Percentiles rank a stretch among this genome's conserved stretches.
Evolutionary conservation across 345 rosid genomes (phyloP).

Genomic region (Syzygium grande): DNA sequence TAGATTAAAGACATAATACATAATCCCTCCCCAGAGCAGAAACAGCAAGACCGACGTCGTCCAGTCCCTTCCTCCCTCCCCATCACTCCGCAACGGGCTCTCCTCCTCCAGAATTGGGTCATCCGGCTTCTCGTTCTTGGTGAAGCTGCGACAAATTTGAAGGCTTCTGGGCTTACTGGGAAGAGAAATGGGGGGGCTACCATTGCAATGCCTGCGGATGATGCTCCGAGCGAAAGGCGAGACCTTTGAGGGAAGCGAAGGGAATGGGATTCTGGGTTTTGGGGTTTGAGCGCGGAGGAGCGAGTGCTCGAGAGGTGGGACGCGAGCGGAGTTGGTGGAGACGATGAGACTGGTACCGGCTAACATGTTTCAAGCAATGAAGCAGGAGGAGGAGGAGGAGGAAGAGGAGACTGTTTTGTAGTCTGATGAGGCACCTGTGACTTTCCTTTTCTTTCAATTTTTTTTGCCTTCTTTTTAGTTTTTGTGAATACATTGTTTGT

Average conservation of each 20-base stretch:
- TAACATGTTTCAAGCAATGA: background rate
- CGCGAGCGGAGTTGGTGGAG: background rate
- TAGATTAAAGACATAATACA: slow-evolving; percentile 70
- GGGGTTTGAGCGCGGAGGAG: background rate
- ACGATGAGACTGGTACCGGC: background rate
- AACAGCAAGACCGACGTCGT: slow-evolving; percentile 65
- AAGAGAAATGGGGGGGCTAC: background rate
- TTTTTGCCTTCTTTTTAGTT: background rate
- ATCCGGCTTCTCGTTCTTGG: slow-evolving; percentile 41
- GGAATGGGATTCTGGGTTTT: background rate
- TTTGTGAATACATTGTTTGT: background rate
- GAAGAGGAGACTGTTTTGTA: background rate
- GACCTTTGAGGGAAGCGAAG: background rate
- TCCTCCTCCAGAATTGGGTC: slow-evolving; percentile 16
- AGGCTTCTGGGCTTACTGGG: background rate
- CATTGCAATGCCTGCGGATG: background rate
- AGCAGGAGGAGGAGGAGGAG: background rate
- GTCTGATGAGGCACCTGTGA: background rate
- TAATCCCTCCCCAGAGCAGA: slow-evolving; percentile 59
- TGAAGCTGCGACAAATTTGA: slow-evolving; percentile 29
- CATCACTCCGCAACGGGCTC: background rate
- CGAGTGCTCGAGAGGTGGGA: background rate
- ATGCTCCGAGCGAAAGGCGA: background rate
- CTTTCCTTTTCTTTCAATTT: background rate
- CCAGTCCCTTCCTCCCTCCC: slow-evolving; percentile 55